Evolutionary conservation across 768 basidiomycete species (phyloP).

Genomic region (Tricholoma sp.): DNA sequence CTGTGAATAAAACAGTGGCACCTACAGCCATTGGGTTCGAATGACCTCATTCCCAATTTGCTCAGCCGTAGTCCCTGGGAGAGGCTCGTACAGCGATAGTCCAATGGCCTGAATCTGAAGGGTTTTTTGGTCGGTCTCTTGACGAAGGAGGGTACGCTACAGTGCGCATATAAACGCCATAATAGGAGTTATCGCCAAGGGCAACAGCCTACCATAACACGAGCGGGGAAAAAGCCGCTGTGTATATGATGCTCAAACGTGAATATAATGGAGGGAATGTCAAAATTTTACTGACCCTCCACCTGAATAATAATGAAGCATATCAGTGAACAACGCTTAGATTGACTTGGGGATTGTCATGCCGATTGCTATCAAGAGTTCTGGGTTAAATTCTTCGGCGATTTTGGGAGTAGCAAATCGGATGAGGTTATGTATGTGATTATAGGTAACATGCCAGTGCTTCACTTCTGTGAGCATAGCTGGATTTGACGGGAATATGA

Average conservation of each 20-base stretch:
- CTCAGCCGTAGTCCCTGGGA: slow-evolving; percentile 69
- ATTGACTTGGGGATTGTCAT: slow-evolving; percentile 1
- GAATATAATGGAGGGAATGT: slow-evolving; percentile 13
- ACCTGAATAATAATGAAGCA: slow-evolving; percentile 35
- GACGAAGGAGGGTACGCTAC: slow-evolving; percentile 82
- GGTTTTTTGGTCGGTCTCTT: slow-evolving; percentile 61
- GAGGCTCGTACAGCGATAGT: slow-evolving; percentile 88
- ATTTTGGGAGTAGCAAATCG: slow-evolving; percentile 61
- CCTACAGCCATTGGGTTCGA: slow-evolving; percentile 95
- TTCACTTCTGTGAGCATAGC: slow-evolving; percentile 40
- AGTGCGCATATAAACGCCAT: background rate
- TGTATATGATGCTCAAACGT: slow-evolving; percentile 8
- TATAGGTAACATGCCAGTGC: slow-evolving; percentile 78
- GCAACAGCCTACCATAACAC: slow-evolving; percentile 58
- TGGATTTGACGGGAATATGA: background rate
- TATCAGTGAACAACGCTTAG: slow-evolving; percentile 3
- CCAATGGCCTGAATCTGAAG: slow-evolving; percentile 97
- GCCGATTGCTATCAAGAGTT: slow-evolving; percentile 83
- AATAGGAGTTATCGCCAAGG: slow-evolving; percentile 7
- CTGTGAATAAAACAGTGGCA: slow-evolving; percentile 2
- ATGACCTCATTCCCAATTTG: slow-evolving; percentile 81
- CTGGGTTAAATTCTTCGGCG: slow-evolving; percentile 76
- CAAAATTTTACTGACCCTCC: slow-evolving; percentile 62
- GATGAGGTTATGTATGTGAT: slow-evolving; percentile 89
- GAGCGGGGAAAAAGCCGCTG: slow-evolving; percentile 94